Base-by-base conservation (phyloP, 2,329 filamentous ascomycete species). In the Lachnellula subtilissima region DNA sequence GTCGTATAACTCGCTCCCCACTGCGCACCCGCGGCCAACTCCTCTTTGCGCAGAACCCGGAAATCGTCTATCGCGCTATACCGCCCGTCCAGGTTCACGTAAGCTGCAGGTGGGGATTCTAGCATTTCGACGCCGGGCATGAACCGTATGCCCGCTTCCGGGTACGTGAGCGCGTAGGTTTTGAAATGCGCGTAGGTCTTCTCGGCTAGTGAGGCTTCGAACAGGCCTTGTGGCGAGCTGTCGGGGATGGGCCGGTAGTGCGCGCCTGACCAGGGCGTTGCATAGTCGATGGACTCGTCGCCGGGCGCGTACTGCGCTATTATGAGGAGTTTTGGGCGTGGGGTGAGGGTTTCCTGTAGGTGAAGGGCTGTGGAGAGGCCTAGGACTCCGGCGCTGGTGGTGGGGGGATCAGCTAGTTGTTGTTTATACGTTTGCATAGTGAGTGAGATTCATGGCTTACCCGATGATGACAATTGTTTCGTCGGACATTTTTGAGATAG, bases 201-300 rank as follows among this genome's bases (percentile, higher is more conserved):
- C 14, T 65, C 61, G 3, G 71, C 74, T 63, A 75, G 71, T 14
- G 60, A 39, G 28, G 69, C 67, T 63, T 78, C 73, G 6, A 66
- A 60, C 39, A 67, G 52, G 32, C 67, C 56, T 61, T 75, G 71
- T 25, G 74, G 61, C 1, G 69, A 68, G 22, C 67, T 64, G 7
- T 70, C 72, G 1, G 74, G 75, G 3, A 76, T 70, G 0, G 76
- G 75, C 1, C 76, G 72, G 59, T 75, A 77, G 63, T 78, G 76
- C 1, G 74, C 76, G 23, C 75, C 75, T 1, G 75, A 75, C 71
- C 74, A 76, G 32, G 73, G 72, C 2, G 74, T 76, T 42, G 76
- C 70, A 62, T 77, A 78, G 65, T 75, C 72, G 47, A 73, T 62
- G 15, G 73, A 75, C 7, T 71, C 69, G 53, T 65, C 62, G 15